These are phyloP conservation scores for Keithomyces neogunnii DNA, from an alignment of 2,329 filamentous ascomycete genomes.

Conservation along the genomic window DNA sequence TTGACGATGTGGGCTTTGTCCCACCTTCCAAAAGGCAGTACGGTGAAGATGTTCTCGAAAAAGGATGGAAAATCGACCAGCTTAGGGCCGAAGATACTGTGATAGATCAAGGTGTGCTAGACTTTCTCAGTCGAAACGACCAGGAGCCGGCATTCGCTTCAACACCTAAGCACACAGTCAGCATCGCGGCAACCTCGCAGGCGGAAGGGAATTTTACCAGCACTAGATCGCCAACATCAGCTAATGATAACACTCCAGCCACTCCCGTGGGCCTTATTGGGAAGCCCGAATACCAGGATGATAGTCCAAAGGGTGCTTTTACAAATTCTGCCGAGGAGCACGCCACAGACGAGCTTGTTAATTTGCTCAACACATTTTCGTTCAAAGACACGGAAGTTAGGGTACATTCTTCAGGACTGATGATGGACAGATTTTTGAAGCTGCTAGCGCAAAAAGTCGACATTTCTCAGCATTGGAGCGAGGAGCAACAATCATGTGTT, in stretches of 20 bases:
- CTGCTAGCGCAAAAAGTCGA: constrained; percentile 2
- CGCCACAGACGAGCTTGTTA: constrained; percentile 1
- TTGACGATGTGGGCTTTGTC: not conserved
- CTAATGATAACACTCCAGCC: not conserved
- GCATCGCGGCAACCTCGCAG: not conserved
- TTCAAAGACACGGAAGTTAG: constrained; percentile 1
- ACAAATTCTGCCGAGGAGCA: not conserved
- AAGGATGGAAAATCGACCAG: constrained; percentile 2
- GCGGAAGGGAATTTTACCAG: not conserved
- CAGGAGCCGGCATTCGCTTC: not conserved
- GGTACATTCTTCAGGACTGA: not conserved
- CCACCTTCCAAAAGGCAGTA: constrained; percentile 3
- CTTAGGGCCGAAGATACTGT: not conserved
- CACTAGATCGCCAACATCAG: not conserved
- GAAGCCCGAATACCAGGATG: not conserved
- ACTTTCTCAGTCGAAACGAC: constrained; percentile 5
- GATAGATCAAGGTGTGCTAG: constrained; percentile 1
- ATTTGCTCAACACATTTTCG: constrained; percentile 4
- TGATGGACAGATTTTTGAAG: constrained; percentile 4
- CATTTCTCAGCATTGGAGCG: not conserved
- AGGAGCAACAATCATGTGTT: not conserved
- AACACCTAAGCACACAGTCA: not conserved
- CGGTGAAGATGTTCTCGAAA: not conserved
- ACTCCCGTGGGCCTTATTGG: not conserved
- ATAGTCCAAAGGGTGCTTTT: not conserved